Base-by-base conservation (phyloP, 2,329 filamentous ascomycete genomes). In the Neonectria ditissima region DNA sequence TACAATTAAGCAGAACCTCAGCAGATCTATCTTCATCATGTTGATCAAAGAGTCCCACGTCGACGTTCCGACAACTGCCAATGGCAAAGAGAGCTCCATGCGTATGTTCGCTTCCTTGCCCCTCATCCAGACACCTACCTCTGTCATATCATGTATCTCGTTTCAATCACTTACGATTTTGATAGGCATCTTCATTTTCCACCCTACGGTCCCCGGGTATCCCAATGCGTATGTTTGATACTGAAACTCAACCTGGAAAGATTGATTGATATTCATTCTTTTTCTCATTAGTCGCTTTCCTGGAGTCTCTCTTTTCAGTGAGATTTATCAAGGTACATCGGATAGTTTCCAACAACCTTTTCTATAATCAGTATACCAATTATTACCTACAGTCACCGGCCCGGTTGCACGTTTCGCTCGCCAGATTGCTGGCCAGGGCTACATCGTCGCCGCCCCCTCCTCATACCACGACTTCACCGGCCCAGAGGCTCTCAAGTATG, bases 401-500 rank as follows among this genome's bases (percentile, higher is more conserved):
- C 94, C 94, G 2, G 94, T 97, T 26, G 87, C 91, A 64, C 90
- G 95, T 56, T 97, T 97, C 74, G 93, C 93, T 55, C 89, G 94
- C 64, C 94, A 97, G 78, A 97, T 97, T 73, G 92, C 93, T 41
- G 92, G 93, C 3, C 92, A 97, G 69, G 95, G 94, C 74, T 97
- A 97, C 82, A 97, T 97, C 70, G 94, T 95, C 69, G 94, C 92
- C 10, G 94, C 94, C 0, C 93, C 94, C 0, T 96, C 92, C 37
- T 94, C 91, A 32, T 97, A 97, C 80, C 94, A 97, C 77, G 94
- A 97, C 79, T 97, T 97, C 80, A 93, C 90, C 1, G 92, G 92
- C 5, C 92, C 94, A 0, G 92, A 95, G 73, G 83, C 94, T 11
- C 83, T 97, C 43, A 87, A 92, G 53, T 97, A 97, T 78, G 92